Conservation (phyloP, 768 basidiomycete species). For the Mrakia hoshinonis region DNA sequence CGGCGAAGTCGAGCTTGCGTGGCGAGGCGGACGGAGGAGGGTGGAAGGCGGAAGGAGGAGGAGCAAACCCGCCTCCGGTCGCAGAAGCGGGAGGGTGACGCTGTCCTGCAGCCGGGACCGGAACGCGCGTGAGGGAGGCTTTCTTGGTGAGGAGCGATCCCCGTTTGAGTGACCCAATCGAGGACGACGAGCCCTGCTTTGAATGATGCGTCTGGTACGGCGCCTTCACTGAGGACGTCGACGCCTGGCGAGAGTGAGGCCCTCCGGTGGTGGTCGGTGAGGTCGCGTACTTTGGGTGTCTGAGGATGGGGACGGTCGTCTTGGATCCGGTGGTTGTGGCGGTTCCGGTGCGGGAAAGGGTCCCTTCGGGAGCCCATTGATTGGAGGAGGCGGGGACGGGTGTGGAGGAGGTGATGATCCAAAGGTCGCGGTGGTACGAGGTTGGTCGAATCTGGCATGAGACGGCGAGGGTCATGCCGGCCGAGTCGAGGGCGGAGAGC, state of each 20-base stretch:
- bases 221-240: not conserved
- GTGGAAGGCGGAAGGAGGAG: not conserved
- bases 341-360: not conserved
- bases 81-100: not conserved
- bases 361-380: not conserved
- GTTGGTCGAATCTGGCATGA: constrained; percentile 1
- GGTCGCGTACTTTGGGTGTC: not conserved
- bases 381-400: not conserved
- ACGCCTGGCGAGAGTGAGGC: not conserved
- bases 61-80: not conserved
- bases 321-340: not conserved
- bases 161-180: not conserved
- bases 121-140: too few species aligned
- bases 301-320: not conserved
- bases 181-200: not conserved
- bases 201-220: not conserved
- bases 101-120: too few species aligned
- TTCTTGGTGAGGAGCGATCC: not conserved
- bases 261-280: not conserved
- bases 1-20: not conserved
- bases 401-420: constrained; percentile 9
- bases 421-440: not conserved
- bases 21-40: not conserved
- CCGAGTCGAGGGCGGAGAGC: not conserved
- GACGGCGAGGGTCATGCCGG: not conserved